phyloP scores from a whole-genome alignment of 371 early-diverging fungal genomes.

The Mortierella sp. region DNA sequence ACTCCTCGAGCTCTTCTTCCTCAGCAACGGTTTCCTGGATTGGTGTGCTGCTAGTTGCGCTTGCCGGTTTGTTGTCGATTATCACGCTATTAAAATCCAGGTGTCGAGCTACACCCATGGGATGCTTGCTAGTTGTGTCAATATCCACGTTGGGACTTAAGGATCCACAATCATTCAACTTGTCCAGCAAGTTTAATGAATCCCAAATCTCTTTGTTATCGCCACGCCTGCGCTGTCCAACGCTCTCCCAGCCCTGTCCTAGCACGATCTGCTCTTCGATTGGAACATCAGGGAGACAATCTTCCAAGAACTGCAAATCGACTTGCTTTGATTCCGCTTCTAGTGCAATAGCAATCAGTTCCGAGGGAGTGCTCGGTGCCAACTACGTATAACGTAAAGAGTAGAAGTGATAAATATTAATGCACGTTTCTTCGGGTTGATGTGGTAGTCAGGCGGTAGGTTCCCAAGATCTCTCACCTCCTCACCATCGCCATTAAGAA shows the following conservation, averaged over 20 bases:
- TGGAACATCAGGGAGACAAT: constrained; percentile 35
- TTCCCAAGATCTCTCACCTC: constrained; percentile 25
- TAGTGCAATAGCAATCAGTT: constrained; percentile 38
- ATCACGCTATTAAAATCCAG: neutral
- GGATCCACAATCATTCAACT: neutral
- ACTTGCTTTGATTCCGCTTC: constrained; percentile 37
- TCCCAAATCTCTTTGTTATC: constrained; percentile 17
- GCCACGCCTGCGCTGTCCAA: constrained; percentile 11
- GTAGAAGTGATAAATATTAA: neutral
- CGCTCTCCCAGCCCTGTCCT: constrained; percentile 39
- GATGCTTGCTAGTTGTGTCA: neutral
- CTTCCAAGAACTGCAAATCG: constrained; percentile 23
- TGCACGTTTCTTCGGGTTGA: too few species aligned
- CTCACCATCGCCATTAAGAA: constrained; percentile 49
- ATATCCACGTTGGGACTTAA: neutral
- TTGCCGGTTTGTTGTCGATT: neutral
- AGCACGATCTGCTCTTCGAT: constrained; percentile 35
- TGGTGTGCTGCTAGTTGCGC: neutral
- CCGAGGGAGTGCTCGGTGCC: constrained; percentile 47
- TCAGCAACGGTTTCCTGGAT: constrained; percentile 11
- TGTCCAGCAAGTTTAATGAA: constrained; percentile 17
- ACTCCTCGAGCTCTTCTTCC: constrained; percentile 50
- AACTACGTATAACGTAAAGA: constrained; percentile 18
- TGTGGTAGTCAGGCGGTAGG: too few species aligned
- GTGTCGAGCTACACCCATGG: neutral